Percentiles rank a stretch among this genome's conserved stretches.
phyloP scores from a whole-genome alignment of 441 rosid species.

The Gossypium davidsonii region DNA sequence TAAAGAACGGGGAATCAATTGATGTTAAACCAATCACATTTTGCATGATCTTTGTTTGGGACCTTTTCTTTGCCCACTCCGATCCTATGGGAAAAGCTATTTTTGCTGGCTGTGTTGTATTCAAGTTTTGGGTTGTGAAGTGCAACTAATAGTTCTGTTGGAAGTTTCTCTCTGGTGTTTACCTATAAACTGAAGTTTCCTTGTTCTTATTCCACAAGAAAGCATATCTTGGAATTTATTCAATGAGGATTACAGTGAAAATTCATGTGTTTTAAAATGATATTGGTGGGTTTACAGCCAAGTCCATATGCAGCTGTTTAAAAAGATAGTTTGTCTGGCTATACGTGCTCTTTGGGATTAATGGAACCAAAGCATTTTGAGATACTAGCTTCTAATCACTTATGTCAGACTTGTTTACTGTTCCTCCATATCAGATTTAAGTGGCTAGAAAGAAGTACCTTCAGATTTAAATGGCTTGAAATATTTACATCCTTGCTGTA shows the following conservation, averaged over 20 bases:
- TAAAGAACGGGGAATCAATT: not conserved
- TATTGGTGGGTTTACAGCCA: not conserved
- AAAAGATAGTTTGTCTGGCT: not conserved
- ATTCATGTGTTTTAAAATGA: not conserved
- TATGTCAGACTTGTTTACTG: not conserved
- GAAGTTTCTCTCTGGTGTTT: not conserved
- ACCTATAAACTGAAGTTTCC: not conserved
- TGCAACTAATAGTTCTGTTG: not conserved
- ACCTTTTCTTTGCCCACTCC: not conserved
- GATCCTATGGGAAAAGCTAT: not conserved
- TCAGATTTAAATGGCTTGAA: not conserved
- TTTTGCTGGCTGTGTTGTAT: slow-evolving; percentile 2
- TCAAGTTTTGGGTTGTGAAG: not conserved
- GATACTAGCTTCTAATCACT: not conserved
- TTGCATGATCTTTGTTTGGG: not conserved
- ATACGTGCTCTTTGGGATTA: not conserved
- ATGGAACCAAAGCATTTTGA: not conserved
- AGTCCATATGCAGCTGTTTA: not conserved
- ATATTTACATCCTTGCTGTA: too few relatives aligned
- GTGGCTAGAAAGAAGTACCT: not conserved
- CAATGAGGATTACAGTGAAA: not conserved
- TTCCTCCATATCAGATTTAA: not conserved
- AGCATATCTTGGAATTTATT: not conserved
- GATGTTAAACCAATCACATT: not conserved
- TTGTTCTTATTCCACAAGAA: not conserved